Evolutionary conservation across 2,329 filamentous ascomycete species (phyloP).

Genomic region (Aspergillus intermedius): DNA sequence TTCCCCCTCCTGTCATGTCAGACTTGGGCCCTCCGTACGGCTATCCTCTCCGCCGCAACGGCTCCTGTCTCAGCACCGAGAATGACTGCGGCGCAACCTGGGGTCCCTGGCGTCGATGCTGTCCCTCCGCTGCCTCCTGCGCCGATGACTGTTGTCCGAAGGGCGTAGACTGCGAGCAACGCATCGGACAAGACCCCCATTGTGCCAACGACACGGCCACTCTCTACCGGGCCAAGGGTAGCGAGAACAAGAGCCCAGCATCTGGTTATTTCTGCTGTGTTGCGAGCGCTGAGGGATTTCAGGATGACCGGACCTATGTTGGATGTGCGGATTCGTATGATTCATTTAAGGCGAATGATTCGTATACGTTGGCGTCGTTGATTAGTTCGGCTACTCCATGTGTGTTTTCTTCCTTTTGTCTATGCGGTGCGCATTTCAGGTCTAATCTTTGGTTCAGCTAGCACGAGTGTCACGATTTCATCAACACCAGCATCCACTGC

Average conservation of each 20-base stretch:
- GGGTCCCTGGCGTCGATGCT: constrained; percentile 13
- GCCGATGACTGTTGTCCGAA: constrained; percentile 15
- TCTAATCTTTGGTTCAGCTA: not conserved
- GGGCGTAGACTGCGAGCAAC: constrained; percentile 9
- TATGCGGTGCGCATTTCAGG: not conserved
- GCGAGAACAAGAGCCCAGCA: not conserved
- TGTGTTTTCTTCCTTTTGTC: not conserved
- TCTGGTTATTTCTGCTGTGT: not conserved
- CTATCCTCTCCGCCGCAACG: constrained; percentile 14
- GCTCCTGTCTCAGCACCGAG: constrained; percentile 13
- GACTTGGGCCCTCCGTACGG: constrained; percentile 7
- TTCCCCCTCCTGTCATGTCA: not conserved
- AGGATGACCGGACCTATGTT: not conserved
- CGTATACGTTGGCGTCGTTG: not conserved
- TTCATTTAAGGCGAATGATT: not conserved
- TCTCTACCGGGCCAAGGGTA: constrained; percentile 8
- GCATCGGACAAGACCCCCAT: constrained; percentile 10
- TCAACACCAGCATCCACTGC: not conserved
- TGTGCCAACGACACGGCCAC: constrained; percentile 17
- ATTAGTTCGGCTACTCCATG: not conserved
- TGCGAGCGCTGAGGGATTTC: not conserved
- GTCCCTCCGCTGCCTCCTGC: constrained; percentile 11
- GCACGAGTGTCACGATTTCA: not conserved
- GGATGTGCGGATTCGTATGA: not conserved
- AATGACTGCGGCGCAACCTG: constrained; percentile 15